Conservation (phyloP, 192 early-diverging fungal species). For the Tieghemiomyces parasiticus region DNA sequence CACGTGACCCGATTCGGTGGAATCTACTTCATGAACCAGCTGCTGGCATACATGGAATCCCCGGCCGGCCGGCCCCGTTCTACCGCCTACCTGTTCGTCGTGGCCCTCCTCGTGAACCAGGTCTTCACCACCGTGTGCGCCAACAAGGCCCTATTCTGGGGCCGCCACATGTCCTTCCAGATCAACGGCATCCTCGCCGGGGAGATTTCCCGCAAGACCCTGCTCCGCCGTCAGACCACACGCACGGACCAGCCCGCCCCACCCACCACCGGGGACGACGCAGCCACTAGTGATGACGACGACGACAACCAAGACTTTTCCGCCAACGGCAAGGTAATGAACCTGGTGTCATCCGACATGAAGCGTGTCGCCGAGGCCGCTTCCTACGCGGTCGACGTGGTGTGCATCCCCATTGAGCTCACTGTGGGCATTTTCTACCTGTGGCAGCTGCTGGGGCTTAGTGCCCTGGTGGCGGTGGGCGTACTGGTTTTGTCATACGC, state of each 20-base stretch:
- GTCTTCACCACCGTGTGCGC: slow-evolving; percentile 21
- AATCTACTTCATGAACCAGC: slow-evolving; percentile 40
- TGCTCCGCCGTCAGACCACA: slow-evolving; percentile 39
- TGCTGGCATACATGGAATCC: slow-evolving; percentile 39
- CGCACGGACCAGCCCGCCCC: neutral
- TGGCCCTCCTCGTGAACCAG: slow-evolving; percentile 36
- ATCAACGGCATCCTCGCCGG: slow-evolving; percentile 39
- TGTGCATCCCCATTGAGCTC: slow-evolving; percentile 49
- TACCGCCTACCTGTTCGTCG: slow-evolving; percentile 37
- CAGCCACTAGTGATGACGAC: slow-evolving; percentile 12
- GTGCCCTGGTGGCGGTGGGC: slow-evolving; percentile 65
- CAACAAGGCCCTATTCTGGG: slow-evolving; percentile 44
- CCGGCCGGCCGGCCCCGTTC: slow-evolving; percentile 14
- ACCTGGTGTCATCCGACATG: slow-evolving; percentile 59
- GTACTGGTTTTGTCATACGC: slow-evolving; percentile 51
- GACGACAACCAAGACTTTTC: slow-evolving; percentile 24
- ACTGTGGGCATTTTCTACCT: slow-evolving; percentile 51
- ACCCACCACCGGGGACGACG: slow-evolving; percentile 7
- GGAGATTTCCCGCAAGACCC: slow-evolving; percentile 50
- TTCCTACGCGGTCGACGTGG: slow-evolving; percentile 40
- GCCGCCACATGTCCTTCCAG: slow-evolving; percentile 44
- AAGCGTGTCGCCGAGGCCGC: slow-evolving; percentile 38
- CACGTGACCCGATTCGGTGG: slow-evolving; percentile 21
- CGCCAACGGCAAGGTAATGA: slow-evolving; percentile 49
- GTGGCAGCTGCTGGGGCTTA: slow-evolving; percentile 60